Evolutionary conservation across 192 early-diverging fungal species (phyloP).

Genomic region (Backusella tuberculispora): DNA sequence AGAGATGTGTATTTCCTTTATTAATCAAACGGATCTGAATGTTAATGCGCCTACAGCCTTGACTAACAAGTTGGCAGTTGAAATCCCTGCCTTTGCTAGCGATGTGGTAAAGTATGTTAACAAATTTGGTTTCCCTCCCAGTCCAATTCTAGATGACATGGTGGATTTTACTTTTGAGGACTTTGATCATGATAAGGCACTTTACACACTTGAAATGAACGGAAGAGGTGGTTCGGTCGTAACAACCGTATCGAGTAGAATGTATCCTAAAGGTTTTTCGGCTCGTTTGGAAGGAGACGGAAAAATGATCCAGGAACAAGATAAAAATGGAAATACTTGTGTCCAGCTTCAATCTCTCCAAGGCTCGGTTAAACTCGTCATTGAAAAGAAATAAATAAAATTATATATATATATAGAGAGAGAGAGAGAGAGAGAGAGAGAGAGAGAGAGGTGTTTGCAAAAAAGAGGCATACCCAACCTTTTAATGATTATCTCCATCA

Average conservation of each 20-base stretch:
- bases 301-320: not conserved
- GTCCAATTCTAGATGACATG: constrained; percentile 27
- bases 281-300: constrained; percentile 20
- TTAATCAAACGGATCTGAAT: constrained; percentile 57
- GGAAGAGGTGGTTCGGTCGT: constrained; percentile 32
- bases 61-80: constrained; percentile 43
- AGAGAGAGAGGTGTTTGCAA: no score
- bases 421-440: no score
- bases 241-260: constrained; percentile 37
- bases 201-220: constrained; percentile 36
- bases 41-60: constrained; percentile 51
- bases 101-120: constrained; percentile 51
- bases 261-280: constrained; percentile 55
- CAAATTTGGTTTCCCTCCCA: constrained; percentile 53
- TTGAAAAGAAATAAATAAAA: constrained; percentile 6
- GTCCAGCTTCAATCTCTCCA: not conserved
- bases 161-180: constrained; percentile 34
- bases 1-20: constrained; percentile 39
- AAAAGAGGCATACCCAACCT: not conserved
- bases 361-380: not conserved
- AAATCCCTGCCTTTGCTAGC: constrained; percentile 49
- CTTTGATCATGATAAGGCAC: constrained; percentile 46
- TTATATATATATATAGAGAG: no score
- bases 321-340: not conserved
- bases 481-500: not conserved